Evolutionary conservation across 108 stramenopile genomes (phyloP), one percentile per base, ranked within the genome.

Genomic region (Pseudonitzschia multistriata): DNA sequence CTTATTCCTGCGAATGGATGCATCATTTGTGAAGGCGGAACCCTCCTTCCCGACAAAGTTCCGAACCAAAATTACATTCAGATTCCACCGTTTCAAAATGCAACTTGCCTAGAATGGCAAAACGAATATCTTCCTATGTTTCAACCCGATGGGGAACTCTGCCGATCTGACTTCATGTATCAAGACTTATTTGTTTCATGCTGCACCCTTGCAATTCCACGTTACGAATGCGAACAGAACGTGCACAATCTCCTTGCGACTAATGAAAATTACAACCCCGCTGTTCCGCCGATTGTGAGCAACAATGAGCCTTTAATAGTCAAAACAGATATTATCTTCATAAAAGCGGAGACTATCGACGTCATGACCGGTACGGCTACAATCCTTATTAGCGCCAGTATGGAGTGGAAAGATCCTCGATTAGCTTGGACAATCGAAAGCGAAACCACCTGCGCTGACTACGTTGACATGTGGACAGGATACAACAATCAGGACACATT

Each of bases 401-500:
- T 70, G 39, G 8, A 24, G 22, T 70, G 69, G 69, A 27, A 59
- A 14, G 69, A 70, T 36, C 56, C 55, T 7, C n/a, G 69, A 24
- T 42, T 70, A 25, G 34, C 57, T 0, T 70, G 69, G 69, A 29
- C 35, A 5, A 28, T 60, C 57, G 37, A 70, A 17, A 45, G 11
- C 13, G 47, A 53, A 7, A 27, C 25, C 2, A 60, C 21, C 56
- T 59, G 56, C 15, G 45, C 56, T 15, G 60, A 61, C 15, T 61
- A 35, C 29, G 37, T 62, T 31, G 19, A 22, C 10, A 11, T 66
- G 28, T 22, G 49, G 15, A 63, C 71, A 13, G 63, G 47, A 48
- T 52, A 64, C 34, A 34, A 71, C 27, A 63, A n/a, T 19, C 28
- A 71, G 22, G 36, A 35, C 17, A 71, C 70, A 2, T 3, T 22